phyloP scores from a whole-genome alignment of 495 filamentous ascomycete species.

The Oidiodendron maius region DNA sequence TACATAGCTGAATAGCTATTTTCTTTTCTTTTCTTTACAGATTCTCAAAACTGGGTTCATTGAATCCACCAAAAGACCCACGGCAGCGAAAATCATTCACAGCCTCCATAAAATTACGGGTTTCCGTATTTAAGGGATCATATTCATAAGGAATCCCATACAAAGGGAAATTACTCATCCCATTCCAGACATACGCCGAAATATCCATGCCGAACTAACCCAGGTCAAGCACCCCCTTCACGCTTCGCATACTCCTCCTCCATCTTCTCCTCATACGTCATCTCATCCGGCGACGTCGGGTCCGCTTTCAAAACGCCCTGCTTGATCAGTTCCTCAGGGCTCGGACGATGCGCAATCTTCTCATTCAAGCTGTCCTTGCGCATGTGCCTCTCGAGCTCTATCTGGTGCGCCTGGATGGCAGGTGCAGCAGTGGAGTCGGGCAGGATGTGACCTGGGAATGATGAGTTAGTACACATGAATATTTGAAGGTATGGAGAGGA shows the following conservation, averaged over 20 bases:
- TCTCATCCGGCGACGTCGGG: conserved; percentile 34
- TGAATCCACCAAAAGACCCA: too few relatives aligned
- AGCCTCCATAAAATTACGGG: too few relatives aligned
- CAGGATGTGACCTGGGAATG: conserved; percentile 69
- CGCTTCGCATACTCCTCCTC: conserved; percentile 33
- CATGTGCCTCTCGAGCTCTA: conserved; percentile 80
- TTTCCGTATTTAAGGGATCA: too few relatives aligned
- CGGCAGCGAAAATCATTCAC: too few relatives aligned
- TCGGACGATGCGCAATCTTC: conserved; percentile 68
- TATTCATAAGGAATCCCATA: too few relatives aligned
- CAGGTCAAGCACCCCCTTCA: conserved; percentile 29
- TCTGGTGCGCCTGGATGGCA: conserved; percentile 67
- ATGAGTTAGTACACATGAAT: background rate
- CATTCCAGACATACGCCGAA: too few relatives aligned
- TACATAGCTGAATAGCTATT: too few relatives aligned
- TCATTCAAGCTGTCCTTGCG: conserved; percentile 77
- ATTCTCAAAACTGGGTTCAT: too few relatives aligned
- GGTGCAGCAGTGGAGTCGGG: conserved; percentile 70
- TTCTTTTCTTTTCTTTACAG: too few relatives aligned
- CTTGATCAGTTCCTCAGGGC: conserved; percentile 67
- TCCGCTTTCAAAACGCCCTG: conserved; percentile 70
- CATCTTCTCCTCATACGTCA: conserved; percentile 21
- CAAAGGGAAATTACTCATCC: too few relatives aligned
- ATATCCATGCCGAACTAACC: too few relatives aligned
- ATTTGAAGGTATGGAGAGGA: background rate